phyloP scores from a whole-genome alignment of 345 rosid species.

The Euclidium syriacum region DNA sequence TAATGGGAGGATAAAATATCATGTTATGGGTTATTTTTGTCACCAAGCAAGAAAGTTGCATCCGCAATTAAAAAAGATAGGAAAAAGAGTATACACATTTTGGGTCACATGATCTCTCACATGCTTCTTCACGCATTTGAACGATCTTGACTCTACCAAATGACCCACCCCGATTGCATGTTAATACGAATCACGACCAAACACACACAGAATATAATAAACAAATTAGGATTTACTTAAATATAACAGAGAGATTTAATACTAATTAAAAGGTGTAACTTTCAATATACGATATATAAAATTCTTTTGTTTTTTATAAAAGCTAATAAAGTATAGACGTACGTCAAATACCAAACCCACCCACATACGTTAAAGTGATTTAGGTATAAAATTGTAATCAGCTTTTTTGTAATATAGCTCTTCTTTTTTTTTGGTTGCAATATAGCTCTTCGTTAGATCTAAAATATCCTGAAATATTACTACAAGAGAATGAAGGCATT shows the following conservation, averaged over 20 bases:
- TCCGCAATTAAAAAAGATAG: background rate
- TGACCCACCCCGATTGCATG: constrained; percentile 15
- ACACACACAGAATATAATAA: background rate
- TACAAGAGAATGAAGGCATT: background rate
- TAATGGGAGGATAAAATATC: background rate
- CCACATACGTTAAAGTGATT: constrained; percentile 10
- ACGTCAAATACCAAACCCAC: constrained; percentile 28
- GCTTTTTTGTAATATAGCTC: constrained; percentile 10
- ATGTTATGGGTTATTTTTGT: constrained; percentile 23
- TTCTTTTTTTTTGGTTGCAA: constrained; percentile 12
- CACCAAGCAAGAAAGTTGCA: constrained; percentile 21
- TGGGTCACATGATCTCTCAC: constrained; percentile 29
- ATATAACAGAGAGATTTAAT: background rate
- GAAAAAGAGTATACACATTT: background rate
- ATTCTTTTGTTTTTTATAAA: background rate
- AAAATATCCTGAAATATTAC: background rate
- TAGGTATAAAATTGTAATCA: constrained; percentile 1
- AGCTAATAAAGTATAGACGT: constrained; percentile 16
- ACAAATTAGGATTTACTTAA: background rate
- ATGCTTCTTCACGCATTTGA: constrained; percentile 27
- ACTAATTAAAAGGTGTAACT: background rate
- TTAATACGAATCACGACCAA: constrained; percentile 13
- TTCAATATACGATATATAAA: background rate
- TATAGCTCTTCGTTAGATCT: background rate
- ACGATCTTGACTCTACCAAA: constrained; percentile 20